Evolutionary conservation across 306 rosid genomes (phyloP).

Genomic region (Corylus americana): DNA sequence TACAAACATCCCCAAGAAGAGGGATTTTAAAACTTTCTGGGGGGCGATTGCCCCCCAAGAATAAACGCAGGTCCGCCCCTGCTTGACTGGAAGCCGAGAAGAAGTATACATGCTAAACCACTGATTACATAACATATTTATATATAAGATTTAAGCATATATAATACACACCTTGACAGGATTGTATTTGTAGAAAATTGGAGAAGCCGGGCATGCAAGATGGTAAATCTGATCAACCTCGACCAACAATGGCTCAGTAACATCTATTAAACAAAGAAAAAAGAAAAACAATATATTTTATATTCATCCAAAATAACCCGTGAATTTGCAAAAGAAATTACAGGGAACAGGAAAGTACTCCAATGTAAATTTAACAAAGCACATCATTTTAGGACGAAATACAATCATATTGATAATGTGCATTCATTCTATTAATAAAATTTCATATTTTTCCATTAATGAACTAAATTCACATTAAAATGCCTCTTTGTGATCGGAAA

Average conservation of each 20-base stretch:
- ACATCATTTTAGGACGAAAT: background rate
- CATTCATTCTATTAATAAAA: background rate
- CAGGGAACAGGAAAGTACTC: background rate
- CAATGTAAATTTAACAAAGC: background rate
- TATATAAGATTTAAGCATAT: background rate
- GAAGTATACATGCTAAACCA: background rate
- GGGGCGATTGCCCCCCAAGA: no score
- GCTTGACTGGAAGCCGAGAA: background rate
- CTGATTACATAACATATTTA: background rate
- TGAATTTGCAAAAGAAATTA: background rate
- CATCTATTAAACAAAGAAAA: conserved; percentile 49
- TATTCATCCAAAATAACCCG: background rate
- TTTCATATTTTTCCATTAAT: background rate
- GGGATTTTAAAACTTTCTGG: background rate
- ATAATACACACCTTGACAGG: conserved; percentile 75
- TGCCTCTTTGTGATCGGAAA: background rate
- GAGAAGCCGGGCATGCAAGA: conserved; percentile 98
- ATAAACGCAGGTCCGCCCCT: no score
- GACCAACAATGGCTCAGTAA: conserved; percentile 79
- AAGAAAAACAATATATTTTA: background rate
- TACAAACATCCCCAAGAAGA: no score
- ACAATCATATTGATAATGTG: background rate
- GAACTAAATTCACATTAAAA: background rate
- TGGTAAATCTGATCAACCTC: conserved; percentile 97
- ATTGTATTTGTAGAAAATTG: conserved; percentile 94